A percentile compares a stretch with the other conserved stretches of the same genome.
phyloP scores from a whole-genome alignment of 495 filamentous ascomycete species.

The Articulospora tetracladia region DNA sequence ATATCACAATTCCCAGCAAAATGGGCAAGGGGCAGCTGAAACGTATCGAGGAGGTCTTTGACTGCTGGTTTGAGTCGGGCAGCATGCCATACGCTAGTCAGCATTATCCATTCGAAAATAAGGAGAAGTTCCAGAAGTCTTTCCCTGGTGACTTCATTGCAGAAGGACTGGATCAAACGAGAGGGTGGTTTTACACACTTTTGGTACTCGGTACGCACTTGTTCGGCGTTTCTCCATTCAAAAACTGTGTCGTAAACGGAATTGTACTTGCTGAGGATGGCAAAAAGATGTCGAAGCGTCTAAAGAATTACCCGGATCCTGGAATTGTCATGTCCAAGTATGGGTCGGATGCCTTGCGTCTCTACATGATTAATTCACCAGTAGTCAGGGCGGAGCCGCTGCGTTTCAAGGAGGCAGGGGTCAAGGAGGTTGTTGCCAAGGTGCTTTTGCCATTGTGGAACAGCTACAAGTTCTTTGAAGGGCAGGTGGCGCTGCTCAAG shows the following conservation, averaged over 20 bases:
- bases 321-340: slow-evolving; percentile 79
- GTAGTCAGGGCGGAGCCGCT: slow-evolving; percentile 92
- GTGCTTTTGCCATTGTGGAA: slow-evolving; percentile 96
- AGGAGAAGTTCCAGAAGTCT: slow-evolving; percentile 71
- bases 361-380: slow-evolving; percentile 96
- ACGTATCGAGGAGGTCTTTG: slow-evolving; percentile 88
- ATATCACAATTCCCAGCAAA: slow-evolving; percentile 94
- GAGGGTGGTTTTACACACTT: slow-evolving; percentile 97
- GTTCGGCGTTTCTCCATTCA: slow-evolving; percentile 85
- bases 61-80: slow-evolving; percentile 88
- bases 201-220: slow-evolving; percentile 87
- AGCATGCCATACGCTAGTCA: slow-evolving; percentile 94
- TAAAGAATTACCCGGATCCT: slow-evolving; percentile 98
- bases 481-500: slow-evolving; percentile 89
- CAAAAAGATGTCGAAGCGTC: slow-evolving; percentile 98
- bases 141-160: slow-evolving; percentile 98
- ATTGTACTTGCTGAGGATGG: slow-evolving; percentile 95
- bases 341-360: slow-evolving; percentile 87
- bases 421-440: slow-evolving; percentile 94
- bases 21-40: slow-evolving; percentile 80
- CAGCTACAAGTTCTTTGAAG: slow-evolving; percentile 95
- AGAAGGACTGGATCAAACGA: slow-evolving; percentile 89
- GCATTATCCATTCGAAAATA: slow-evolving; percentile 95
- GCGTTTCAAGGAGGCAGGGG: slow-evolving; percentile 86
- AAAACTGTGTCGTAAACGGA: slow-evolving; percentile 96